phyloP scores from a whole-genome alignment of 2,329 filamentous ascomycete species.

The Exserohilum turcica region DNA sequence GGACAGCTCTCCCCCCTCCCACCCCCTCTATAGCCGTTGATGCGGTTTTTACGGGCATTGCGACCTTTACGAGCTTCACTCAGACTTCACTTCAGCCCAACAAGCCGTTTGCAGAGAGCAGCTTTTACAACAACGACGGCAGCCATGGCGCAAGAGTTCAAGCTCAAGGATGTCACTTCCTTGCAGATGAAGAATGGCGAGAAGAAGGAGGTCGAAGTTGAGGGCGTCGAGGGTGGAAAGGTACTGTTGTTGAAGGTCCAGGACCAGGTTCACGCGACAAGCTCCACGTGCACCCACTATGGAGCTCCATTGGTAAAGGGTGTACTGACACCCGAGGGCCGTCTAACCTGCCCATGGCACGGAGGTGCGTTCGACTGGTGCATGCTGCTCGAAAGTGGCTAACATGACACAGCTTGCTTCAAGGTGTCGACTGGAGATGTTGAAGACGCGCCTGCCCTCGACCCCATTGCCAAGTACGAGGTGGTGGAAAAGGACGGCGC shows the following conservation, averaged over 20 bases:
- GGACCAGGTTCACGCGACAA: constrained; percentile 77
- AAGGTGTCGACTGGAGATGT: constrained; percentile 87
- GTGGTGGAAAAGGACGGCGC: constrained; percentile 79
- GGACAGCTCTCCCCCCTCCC: constrained; percentile 1
- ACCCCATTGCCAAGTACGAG: constrained; percentile 82
- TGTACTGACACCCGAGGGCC: constrained; percentile 78
- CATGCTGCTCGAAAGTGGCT: constrained; percentile 1
- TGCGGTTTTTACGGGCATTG: constrained; percentile 36
- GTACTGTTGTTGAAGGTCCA: constrained; percentile 82
- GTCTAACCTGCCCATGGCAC: constrained; percentile 94
- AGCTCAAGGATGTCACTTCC: constrained; percentile 76
- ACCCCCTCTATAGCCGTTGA: constrained; percentile 18
- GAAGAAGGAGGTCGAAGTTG: constrained; percentile 88
- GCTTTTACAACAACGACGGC: constrained; percentile 34
- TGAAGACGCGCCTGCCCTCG: constrained; percentile 89
- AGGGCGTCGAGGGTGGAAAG: constrained; percentile 84
- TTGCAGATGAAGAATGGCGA: constrained; percentile 77
- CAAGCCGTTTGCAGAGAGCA: constrained; percentile 23
- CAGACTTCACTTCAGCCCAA: constrained; percentile 21
- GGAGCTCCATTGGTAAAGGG: constrained; percentile 88
- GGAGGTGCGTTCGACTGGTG: constrained; percentile 64
- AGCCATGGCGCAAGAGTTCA: constrained; percentile 56
- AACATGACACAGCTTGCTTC: constrained; percentile 74
- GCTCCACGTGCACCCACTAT: constrained; percentile 86
- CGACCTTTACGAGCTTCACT: constrained; percentile 30